Conservation (phyloP, 202 grass and related monocot genomes). For the Panicum virgatum region DNA sequence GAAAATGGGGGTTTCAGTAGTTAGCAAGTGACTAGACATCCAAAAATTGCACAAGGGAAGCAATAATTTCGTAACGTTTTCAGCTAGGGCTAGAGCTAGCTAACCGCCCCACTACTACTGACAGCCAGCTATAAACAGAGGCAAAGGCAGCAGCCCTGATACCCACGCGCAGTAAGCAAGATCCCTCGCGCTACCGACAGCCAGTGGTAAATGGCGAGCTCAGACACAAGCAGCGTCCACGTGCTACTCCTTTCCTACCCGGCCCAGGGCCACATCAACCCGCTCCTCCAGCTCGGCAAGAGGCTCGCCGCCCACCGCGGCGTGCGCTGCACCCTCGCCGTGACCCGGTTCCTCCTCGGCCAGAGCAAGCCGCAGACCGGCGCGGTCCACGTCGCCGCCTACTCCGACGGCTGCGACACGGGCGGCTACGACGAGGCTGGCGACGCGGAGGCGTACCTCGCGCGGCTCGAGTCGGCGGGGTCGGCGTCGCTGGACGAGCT, state of each 20-base stretch:
- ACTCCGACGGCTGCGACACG: constrained; percentile 59
- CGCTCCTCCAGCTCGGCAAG: constrained; percentile 70
- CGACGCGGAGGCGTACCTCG: constrained; percentile 28
- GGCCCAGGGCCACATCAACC: constrained; percentile 71
- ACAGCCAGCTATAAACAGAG: background rate
- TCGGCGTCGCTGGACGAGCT: constrained; percentile 42
- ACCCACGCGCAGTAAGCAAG: background rate
- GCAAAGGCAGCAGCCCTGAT: background rate
- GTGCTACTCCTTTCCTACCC: constrained; percentile 60
- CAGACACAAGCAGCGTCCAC: constrained; percentile 1
- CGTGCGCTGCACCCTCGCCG: constrained; percentile 46
- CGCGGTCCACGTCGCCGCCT: constrained; percentile 40
- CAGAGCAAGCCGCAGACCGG: constrained; percentile 16
- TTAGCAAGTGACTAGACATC: too few species aligned
- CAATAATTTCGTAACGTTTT: too few species aligned
- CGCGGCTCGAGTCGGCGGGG: constrained; percentile 42
- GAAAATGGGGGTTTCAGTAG: too few species aligned
- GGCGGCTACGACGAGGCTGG: constrained; percentile 30
- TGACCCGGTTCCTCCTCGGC: constrained; percentile 41
- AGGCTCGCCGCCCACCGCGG: constrained; percentile 37
- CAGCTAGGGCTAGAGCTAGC: background rate
- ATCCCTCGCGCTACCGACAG: background rate
- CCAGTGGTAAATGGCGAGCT: background rate
- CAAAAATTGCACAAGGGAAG: too few species aligned
- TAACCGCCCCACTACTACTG: background rate